These are phyloP conservation scores for Paecilomyces dactylethromorphus DNA, from an alignment of 2,329 filamentous ascomycete genomes.

Conservation along the genomic window DNA sequence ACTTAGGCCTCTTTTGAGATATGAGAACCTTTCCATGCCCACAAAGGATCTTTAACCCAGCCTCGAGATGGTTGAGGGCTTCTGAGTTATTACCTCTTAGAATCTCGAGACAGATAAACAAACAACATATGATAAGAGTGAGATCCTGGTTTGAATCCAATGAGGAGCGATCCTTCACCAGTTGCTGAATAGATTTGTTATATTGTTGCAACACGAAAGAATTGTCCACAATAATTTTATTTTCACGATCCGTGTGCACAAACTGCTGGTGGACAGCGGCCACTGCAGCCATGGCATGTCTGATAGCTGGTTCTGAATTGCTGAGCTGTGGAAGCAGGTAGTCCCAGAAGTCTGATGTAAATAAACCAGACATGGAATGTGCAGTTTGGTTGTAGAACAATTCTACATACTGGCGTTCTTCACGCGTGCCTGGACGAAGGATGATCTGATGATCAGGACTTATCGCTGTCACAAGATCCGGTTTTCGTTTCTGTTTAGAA, in stretches of 20 bases:
- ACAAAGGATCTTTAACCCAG: constrained; percentile 13
- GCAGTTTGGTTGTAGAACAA: constrained; percentile 37
- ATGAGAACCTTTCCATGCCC: background rate
- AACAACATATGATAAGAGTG: constrained; percentile 12
- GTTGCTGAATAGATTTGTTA: constrained; percentile 40
- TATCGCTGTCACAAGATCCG: background rate
- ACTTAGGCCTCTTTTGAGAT: background rate
- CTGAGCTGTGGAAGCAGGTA: constrained; percentile 42
- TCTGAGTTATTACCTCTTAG: constrained; percentile 9
- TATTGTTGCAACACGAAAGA: constrained; percentile 43
- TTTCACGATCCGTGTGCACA: background rate
- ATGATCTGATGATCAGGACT: constrained; percentile 11
- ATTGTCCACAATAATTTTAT: constrained; percentile 5
- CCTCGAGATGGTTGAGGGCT: constrained; percentile 15
- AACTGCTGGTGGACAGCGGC: constrained; percentile 41
- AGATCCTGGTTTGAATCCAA: constrained; percentile 4
- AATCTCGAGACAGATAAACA: constrained; percentile 18
- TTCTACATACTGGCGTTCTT: constrained; percentile 32
- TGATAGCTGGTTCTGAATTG: constrained; percentile 40
- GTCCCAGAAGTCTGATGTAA: constrained; percentile 23
- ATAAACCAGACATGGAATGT: constrained; percentile 37
- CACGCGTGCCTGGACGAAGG: constrained; percentile 16
- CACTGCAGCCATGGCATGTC: constrained; percentile 46
- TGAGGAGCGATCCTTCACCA: constrained; percentile 18
- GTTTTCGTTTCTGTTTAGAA: background rate